phyloP scores from a whole-genome alignment of 1,284 basidiomycete genomes.

The Cryptococcus sp. region DNA sequence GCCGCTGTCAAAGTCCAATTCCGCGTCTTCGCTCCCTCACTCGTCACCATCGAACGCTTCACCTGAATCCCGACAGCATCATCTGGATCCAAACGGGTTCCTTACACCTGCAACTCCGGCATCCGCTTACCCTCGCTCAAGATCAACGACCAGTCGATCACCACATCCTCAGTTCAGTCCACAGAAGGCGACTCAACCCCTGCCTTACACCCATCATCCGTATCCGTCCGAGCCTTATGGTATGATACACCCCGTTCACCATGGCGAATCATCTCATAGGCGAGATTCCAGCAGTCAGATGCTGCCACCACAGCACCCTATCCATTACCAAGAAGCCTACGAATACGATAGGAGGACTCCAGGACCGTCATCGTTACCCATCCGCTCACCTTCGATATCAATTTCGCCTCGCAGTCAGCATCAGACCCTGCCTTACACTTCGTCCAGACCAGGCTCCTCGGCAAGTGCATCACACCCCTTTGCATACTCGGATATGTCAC shows the following conservation, averaged over 20 bases:
- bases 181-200: constrained; percentile 3
- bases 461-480: constrained; percentile 25
- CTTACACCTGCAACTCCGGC: constrained; percentile 30
- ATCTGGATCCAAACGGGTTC: constrained; percentile 29
- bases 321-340: constrained; percentile 21
- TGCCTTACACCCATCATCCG: constrained; percentile 1
- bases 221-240: not conserved
- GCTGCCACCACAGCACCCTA: constrained; percentile 36
- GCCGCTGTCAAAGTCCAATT: constrained; percentile 26
- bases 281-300: constrained; percentile 22
- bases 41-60: constrained; percentile 28
- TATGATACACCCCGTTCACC: not conserved
- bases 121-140: constrained; percentile 15
- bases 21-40: constrained; percentile 22
- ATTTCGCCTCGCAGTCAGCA: constrained; percentile 39
- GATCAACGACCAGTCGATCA: constrained; percentile 19
- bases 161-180: constrained; percentile 17
- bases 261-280: not conserved
- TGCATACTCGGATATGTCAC: constrained; percentile 16
- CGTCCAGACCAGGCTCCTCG: constrained; percentile 37
- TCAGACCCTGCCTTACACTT: constrained; percentile 22
- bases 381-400: constrained; percentile 42
- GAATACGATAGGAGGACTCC: constrained; percentile 23
- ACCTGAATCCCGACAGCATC: constrained; percentile 20
- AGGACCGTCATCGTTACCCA: constrained; percentile 11